Base-by-base conservation (phyloP, 176 grass and related monocot species). In the Dactylis glomerata region DNA sequence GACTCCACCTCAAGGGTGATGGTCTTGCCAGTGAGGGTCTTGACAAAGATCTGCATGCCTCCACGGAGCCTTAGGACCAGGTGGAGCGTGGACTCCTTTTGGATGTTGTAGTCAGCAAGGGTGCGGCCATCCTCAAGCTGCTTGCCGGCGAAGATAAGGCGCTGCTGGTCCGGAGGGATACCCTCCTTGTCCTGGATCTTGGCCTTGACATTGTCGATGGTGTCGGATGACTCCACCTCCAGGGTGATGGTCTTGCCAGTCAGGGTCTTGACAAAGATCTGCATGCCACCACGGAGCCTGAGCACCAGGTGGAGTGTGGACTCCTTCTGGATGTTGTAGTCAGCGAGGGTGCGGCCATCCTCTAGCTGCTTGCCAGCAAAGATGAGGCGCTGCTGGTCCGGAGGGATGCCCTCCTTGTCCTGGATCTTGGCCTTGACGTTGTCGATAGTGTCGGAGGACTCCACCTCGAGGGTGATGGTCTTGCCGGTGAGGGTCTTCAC, bases 141-240 rank as follows among this genome's bases (percentile, higher is more conserved):
- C 85, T 94, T 94, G 0, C 92, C 92, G 0, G 92, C 92, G 0
- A 94, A 94, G 42, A 94, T 94, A 2, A 94, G 79, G 1, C 92
- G 84, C 71, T 94, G 92, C 89, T 94, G 89, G 68, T 94, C 92
- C 5, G 89, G 92, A 0, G 92, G 92, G 10, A 94, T 92, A 0
- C 90, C 92, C 59, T 94, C 92, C 87, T 94, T 94, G 54, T 94
- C 92, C 79, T 94, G 92, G 76, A 95, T 95, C 86, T 94, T 95
- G 0, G 91, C 91, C 81, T 96, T 96, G 0, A 96, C 91, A 0
- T 96, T 96, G 78, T 96, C 94, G 0, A 92, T 95, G 0, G 90
- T 95, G 76, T 95, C 90, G 0, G 90, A 95, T 0, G 81, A 86
- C 84, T 95, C 93, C 0, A 96, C 94, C 91, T 96, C 91, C 0